These are phyloP conservation scores for Leccinum longicurvipes DNA, from an alignment of 768 basidiomycete genomes.

Conservation along the genomic window DNA sequence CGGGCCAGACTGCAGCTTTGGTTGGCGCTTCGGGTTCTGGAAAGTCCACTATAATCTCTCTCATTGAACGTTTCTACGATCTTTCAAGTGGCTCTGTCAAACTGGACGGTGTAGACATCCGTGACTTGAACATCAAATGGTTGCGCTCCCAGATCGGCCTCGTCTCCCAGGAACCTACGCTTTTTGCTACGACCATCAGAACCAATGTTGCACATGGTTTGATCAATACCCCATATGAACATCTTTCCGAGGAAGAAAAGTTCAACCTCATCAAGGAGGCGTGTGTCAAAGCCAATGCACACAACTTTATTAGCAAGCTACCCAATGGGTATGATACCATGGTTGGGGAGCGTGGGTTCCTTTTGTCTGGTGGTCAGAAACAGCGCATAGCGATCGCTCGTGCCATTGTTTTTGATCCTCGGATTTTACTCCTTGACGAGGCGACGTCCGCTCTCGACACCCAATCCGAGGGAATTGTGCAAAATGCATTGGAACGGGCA, in stretches of 20 bases:
- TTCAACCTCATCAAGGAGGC: constrained; percentile 77
- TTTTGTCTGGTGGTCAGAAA: constrained; percentile 84
- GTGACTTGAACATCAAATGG: constrained; percentile 80
- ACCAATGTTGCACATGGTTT: constrained; percentile 84
- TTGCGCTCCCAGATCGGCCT: constrained; percentile 83
- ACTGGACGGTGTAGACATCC: constrained; percentile 73
- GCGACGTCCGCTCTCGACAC: constrained; percentile 89
- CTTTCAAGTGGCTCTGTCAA: constrained; percentile 63
- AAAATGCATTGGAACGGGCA: constrained; percentile 88
- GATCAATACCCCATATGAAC: constrained; percentile 66
- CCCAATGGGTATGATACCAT: constrained; percentile 83
- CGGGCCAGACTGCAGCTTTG: constrained; percentile 74
- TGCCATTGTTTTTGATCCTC: constrained; percentile 84
- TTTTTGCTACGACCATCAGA: constrained; percentile 82
- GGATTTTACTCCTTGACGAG: constrained; percentile 85
- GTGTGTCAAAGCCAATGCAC: constrained; percentile 85
- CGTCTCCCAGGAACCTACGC: constrained; percentile 83
- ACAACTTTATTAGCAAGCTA: constrained; percentile 78
- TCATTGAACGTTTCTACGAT: constrained; percentile 90
- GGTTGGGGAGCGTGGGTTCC: constrained; percentile 86
- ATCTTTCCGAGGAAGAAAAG: constrained; percentile 73
- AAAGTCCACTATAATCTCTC: constrained; percentile 71
- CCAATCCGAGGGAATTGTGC: constrained; percentile 82
- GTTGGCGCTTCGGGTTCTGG: constrained; percentile 81
- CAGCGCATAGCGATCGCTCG: constrained; percentile 88